Percentiles rank a stretch among this genome's conserved stretches.
These are phyloP conservation scores for Magnusiomyces paraingens DNA, from an alignment of 1,139 yeast genomes.

Conservation along the genomic window DNA sequence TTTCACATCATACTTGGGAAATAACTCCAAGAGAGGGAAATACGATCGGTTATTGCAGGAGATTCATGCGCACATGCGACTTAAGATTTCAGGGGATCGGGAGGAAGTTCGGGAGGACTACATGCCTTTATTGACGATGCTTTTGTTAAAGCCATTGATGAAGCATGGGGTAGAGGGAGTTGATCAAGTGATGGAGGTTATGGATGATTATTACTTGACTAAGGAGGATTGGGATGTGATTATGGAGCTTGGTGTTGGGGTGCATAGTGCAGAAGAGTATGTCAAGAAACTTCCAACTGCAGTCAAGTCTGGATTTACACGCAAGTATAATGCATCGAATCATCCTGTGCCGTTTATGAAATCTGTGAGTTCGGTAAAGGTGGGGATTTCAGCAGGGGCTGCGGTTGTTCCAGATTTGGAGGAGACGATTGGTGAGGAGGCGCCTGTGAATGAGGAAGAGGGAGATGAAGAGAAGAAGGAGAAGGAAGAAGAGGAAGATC, in stretches of 20 bases:
- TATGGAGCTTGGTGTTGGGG: conserved; percentile 75
- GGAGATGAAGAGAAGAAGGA: conserved; percentile 45
- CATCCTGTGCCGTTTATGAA: conserved; percentile 87
- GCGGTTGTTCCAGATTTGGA: conserved; percentile 49
- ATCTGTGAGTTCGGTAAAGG: conserved; percentile 46
- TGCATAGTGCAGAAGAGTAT: conserved; percentile 41
- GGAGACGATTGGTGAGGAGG: conserved; percentile 52
- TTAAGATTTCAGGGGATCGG: conserved; percentile 71
- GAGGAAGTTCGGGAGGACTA: conserved; percentile 72
- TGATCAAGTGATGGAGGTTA: conserved; percentile 50
- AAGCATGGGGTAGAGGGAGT: conserved; percentile 56
- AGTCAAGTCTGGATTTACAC: conserved; percentile 77
- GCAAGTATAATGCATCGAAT: conserved; percentile 62
- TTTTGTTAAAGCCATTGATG: conserved; percentile 52
- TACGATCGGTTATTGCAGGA: conserved; percentile 76
- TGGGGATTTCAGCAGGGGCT: conserved; percentile 33
- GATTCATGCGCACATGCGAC: conserved; percentile 78
- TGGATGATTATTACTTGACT: conserved; percentile 82
- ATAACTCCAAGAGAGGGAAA: conserved; percentile 78
- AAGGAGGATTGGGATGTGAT: conserved; percentile 89
- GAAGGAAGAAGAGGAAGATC: conserved; percentile 27
- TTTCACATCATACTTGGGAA: conserved; percentile 87
- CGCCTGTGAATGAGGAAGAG: conserved; percentile 42
- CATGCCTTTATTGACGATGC: conserved; percentile 55
- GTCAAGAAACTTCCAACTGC: conserved; percentile 66